Evolutionary conservation across 345 rosid genomes (phyloP), one percentile per base, ranked within the genome.

Genomic region (Crucihimalaya himalaica): DNA sequence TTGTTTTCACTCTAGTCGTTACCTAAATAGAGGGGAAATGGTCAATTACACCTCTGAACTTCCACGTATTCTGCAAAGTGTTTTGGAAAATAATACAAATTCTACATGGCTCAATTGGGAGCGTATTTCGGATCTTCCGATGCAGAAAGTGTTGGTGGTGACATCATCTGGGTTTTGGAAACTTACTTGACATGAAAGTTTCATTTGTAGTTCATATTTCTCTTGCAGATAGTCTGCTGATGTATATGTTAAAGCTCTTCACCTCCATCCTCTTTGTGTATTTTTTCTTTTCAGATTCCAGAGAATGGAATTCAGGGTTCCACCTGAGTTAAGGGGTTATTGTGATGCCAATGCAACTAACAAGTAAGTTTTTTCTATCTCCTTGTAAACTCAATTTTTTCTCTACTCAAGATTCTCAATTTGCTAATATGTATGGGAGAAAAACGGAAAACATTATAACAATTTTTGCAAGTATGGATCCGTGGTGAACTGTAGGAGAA

Each of bases 281-380:
- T 52, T 74, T 50, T 14, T 20, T 43, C 39, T 72, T 80, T 23
- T 14, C 91, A 94, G 97, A 78, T 91, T 83, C 79, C 98, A 94
- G 78, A 88, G 97, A 75, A 83, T 87, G 62, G 97, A 87, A 73
- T 94, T 91, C 79, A 92, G 97, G 82, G 88, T 89, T 28, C 96
- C 97, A 46, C 93, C 88, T 55, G 77, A 78, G 58, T 76, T 94
- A 72, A 79, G 88, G 79, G 83, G 86, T 76, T 85, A 81, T 73
- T 78, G 82, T 67, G 93, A 86, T 73, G 80, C 86, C 58, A 71
- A 77, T 40, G 69, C 81, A 46, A 78, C 79, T 67, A 81, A 80
- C 34, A 71, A 83, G 97, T 89, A 83, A 81, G 82, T 65, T 75
- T 50, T 76, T 63, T 76, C 63, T 4, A 27, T 19, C 27, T 75